A percentile compares a stretch with the other conserved stretches of the same genome.
phyloP scores from a whole-genome alignment of 148 eudicot species.

The Silene uniflora region DNA sequence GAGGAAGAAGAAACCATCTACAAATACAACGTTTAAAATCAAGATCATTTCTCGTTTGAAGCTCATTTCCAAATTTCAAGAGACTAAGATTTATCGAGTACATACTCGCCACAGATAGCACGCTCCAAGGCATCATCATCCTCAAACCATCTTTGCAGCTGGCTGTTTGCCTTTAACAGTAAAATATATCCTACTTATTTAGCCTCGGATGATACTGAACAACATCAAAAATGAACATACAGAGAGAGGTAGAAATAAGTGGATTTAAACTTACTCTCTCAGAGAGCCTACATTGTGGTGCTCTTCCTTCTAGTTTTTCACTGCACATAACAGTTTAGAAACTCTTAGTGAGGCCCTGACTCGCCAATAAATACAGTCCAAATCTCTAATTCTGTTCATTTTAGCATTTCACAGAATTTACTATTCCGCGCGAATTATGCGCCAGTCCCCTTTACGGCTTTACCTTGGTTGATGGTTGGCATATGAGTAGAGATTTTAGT shows the following conservation, averaged over 20 bases:
- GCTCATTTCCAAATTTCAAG: background rate
- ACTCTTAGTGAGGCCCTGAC: background rate
- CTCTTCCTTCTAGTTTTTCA: conserved; percentile 58
- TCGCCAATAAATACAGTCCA: background rate
- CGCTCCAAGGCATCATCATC: conserved; percentile 97
- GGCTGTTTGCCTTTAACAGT: conserved; percentile 64
- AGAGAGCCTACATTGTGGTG: conserved; percentile 47
- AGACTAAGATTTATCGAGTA: background rate
- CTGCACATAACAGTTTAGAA: conserved; percentile 29
- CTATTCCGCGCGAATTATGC: no score
- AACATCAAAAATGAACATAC: background rate
- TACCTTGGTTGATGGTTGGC: no score
- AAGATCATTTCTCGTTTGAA: background rate
- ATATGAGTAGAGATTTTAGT: no score
- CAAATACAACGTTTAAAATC: background rate
- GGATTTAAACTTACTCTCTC: conserved; percentile 36
- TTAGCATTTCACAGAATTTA: background rate
- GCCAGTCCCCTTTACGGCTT: no score
- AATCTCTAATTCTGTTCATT: background rate
- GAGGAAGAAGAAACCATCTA: conserved; percentile 89
- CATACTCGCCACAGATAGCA: conserved; percentile 80
- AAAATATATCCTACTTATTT: background rate
- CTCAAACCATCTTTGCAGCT: conserved; percentile 67
- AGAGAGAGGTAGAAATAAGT: background rate
- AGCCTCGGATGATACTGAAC: conserved; percentile 4